These are phyloP conservation scores for Cutaneotrichosporon cutaneum DNA, from an alignment of 1,284 basidiomycete species.

Conservation along the genomic window DNA sequence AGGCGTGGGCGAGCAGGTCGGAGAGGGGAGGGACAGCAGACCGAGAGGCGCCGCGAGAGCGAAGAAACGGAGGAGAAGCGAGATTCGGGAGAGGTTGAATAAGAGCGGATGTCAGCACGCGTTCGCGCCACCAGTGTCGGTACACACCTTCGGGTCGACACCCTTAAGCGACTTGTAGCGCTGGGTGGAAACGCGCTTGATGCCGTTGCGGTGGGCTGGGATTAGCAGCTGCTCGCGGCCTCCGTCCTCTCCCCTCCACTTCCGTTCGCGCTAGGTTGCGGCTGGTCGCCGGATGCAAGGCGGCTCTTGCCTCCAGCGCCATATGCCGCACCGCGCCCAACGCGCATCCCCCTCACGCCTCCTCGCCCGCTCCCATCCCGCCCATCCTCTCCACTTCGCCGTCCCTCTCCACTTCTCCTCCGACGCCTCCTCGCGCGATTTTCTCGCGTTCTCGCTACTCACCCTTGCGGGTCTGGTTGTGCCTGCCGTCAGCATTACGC, in stretches of 20 bases:
- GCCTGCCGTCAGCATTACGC: slow-evolving; percentile 59
- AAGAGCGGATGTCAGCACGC: slow-evolving; percentile 1
- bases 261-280: too few species aligned
- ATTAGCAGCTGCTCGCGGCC: background rate
- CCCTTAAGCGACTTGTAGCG: slow-evolving; percentile 84
- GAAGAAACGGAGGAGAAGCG: background rate
- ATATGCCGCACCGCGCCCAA: background rate
- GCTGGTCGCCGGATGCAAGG: too few species aligned
- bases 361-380: background rate
- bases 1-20: background rate
- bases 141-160: slow-evolving; percentile 59
- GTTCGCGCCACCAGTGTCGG: too few species aligned
- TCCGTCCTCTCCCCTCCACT: background rate
- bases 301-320: too few species aligned
- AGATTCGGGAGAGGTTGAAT: background rate
- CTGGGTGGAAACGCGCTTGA: slow-evolving; percentile 75
- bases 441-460: slow-evolving; percentile 14
- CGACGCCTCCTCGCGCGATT: background rate
- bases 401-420: slow-evolving; percentile 15
- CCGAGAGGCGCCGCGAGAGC: too few species aligned
- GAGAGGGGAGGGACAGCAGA: background rate
- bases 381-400: background rate
- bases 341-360: background rate
- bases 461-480: slow-evolving; percentile 74
- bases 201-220: slow-evolving; percentile 91